These are phyloP conservation scores for Neonectria coccinea DNA, from an alignment of 2,329 filamentous ascomycete species.

Conservation along the genomic window DNA sequence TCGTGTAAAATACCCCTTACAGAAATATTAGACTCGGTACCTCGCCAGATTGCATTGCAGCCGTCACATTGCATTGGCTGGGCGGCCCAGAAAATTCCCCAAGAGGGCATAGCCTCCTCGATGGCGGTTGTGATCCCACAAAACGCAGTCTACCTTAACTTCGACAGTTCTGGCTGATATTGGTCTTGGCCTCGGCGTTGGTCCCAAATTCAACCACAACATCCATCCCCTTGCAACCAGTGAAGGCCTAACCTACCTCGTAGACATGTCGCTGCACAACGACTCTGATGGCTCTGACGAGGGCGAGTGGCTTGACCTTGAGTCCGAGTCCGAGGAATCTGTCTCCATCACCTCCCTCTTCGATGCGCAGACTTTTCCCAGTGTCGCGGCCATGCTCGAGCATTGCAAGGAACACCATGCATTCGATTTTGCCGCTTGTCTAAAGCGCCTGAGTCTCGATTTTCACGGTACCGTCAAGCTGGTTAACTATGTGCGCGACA, in stretches of 20 bases:
- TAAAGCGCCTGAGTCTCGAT: slow-evolving; percentile 71
- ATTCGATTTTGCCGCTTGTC: slow-evolving; percentile 74
- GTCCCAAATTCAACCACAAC: slow-evolving; percentile 1
- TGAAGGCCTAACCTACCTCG: slow-evolving; percentile 40
- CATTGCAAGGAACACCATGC: slow-evolving; percentile 74
- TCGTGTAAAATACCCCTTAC: slow-evolving; percentile 45
- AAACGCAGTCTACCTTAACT: slow-evolving; percentile 41
- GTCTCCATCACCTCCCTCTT: slow-evolving; percentile 75
- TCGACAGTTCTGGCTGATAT: slow-evolving; percentile 23
- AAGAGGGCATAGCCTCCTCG: slow-evolving; percentile 51
- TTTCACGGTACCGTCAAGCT: slow-evolving; percentile 80
- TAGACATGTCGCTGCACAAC: slow-evolving; percentile 45
- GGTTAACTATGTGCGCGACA: slow-evolving; percentile 74
- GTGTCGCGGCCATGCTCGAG: slow-evolving; percentile 73
- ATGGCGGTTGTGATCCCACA: slow-evolving; percentile 47
- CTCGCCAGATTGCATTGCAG: slow-evolving; percentile 46
- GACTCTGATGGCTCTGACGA: slow-evolving; percentile 53
- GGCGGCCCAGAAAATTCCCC: slow-evolving; percentile 38
- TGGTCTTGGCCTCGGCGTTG: slow-evolving; percentile 13
- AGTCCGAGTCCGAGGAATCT: slow-evolving; percentile 73
- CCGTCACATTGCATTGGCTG: slow-evolving; percentile 21
- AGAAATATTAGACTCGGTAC: slow-evolving; percentile 44
- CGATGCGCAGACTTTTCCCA: slow-evolving; percentile 73
- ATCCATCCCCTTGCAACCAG: slow-evolving; percentile 56
- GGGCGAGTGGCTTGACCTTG: slow-evolving; percentile 65